Percentiles rank a stretch among this genome's conserved stretches.
These are phyloP conservation scores for Firmiana major DNA, from an alignment of 345 rosid genomes.

Conservation along the genomic window DNA sequence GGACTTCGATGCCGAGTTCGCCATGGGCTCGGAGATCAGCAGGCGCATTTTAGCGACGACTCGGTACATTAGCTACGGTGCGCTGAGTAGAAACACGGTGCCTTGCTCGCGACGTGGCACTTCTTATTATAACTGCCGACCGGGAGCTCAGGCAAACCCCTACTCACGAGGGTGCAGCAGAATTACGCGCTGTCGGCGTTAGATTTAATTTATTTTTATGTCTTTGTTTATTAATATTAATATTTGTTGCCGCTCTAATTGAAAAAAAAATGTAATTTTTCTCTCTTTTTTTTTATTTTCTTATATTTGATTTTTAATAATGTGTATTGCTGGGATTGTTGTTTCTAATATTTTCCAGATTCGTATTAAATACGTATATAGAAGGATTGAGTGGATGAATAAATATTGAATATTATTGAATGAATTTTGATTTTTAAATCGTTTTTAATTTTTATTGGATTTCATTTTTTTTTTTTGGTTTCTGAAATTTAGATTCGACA, in stretches of 20 bases:
- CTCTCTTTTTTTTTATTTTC: neutral
- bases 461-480: too few relatives aligned
- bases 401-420: neutral
- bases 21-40: slow-evolving; percentile 69
- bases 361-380: neutral
- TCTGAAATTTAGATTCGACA: too few relatives aligned
- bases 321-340: neutral
- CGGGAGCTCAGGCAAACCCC: slow-evolving; percentile 76
- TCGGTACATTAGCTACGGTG: slow-evolving; percentile 90
- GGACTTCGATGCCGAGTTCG: slow-evolving; percentile 46
- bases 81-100: slow-evolving; percentile 69
- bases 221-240: neutral
- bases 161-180: slow-evolving; percentile 76
- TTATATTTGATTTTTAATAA: neutral
- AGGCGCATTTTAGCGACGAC: slow-evolving; percentile 72
- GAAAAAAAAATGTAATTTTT: slow-evolving; percentile 4
- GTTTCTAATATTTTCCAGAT: neutral
- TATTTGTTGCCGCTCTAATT: neutral
- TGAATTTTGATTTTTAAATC: neutral
- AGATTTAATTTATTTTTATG: slow-evolving; percentile 2
- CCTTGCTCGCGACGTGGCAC: slow-evolving; percentile 93
- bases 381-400: neutral
- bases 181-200: slow-evolving; percentile 80
- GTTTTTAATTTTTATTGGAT: neutral
- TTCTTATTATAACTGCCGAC: slow-evolving; percentile 79